A percentile compares a stretch with the other conserved stretches of the same genome.
Conservation (phyloP, 2,329 filamentous ascomycete species). For the Pseudopyrenochaeta lycopersici region DNA sequence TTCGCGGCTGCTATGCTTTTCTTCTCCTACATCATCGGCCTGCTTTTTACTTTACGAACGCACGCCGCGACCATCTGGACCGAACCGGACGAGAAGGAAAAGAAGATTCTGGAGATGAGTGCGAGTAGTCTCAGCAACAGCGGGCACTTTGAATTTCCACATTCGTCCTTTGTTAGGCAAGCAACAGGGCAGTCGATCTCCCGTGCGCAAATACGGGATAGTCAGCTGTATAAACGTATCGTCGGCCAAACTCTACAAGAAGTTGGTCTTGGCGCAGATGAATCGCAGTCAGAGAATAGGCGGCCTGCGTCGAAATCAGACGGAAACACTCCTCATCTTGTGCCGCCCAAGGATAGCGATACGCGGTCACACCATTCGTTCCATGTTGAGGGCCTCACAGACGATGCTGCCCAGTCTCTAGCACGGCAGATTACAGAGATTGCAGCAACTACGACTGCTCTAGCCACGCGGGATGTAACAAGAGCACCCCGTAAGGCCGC, state of each 20-base stretch:
- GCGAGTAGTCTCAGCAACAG: constrained; percentile 45
- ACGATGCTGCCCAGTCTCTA: constrained; percentile 81
- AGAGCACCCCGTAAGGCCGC: constrained; percentile 62
- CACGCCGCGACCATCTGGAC: constrained; percentile 98
- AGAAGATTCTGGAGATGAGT: constrained; percentile 54
- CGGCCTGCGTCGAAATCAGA: constrained; percentile 31
- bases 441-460: constrained; percentile 86
- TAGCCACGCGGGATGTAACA: constrained; percentile 81
- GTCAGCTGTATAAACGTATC: constrained; percentile 90
- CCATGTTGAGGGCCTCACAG: constrained; percentile 72
- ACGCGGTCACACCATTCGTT: constrained; percentile 56
- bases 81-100: constrained; percentile 64
- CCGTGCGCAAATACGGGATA: constrained; percentile 77
- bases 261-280: constrained; percentile 71
- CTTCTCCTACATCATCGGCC: constrained; percentile 88
- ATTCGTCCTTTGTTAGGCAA: constrained; percentile 40
- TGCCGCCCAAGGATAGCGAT: constrained; percentile 47
- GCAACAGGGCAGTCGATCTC: constrained; percentile 39
- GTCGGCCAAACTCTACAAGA: constrained; percentile 89
- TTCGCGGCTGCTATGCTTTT: constrained; percentile 86
- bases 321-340: constrained; percentile 44
- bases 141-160: constrained; percentile 39
- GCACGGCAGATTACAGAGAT: constrained; percentile 92
- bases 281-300: constrained; percentile 56
- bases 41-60: constrained; percentile 94